A percentile compares a stretch with the other conserved stretches of the same genome.
Conservation (phyloP, 2,329 filamentous ascomycete genomes). For the Plectosphaerella sp. region DNA sequence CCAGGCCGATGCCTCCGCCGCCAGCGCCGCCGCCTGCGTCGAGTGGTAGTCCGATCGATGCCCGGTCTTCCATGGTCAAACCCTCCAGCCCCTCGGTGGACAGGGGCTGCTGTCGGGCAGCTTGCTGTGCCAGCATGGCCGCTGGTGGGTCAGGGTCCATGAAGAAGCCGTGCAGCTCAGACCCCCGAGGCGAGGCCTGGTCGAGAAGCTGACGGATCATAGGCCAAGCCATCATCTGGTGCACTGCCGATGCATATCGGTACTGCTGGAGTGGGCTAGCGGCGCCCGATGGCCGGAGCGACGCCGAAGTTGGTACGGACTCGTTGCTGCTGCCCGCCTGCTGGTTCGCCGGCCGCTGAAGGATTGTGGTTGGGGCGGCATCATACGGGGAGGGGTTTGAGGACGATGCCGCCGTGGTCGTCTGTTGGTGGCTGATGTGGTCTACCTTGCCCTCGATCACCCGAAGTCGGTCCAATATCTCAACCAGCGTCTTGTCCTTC, state of each 20-base stretch:
- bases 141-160: conserved; percentile 3
- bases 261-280: conserved; percentile 1
- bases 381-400: conserved; percentile 5
- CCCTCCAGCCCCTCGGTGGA: conserved; percentile 5
- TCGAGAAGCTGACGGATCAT: conserved; percentile 10
- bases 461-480: conserved; percentile 54
- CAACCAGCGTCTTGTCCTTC: conserved; percentile 59
- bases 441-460: conserved; percentile 54
- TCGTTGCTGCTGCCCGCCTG: conserved; percentile 3
- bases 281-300: conserved; percentile 10
- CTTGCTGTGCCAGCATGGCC: conserved; percentile 6
- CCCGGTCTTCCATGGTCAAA: not conserved
- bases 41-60: not conserved
- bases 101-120: not conserved
- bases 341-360: not conserved
- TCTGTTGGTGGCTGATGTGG: conserved; percentile 21
- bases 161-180: conserved; percentile 4
- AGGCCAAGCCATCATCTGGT: conserved; percentile 11
- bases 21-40: not conserved
- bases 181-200: conserved; percentile 3
- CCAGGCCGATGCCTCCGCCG: not conserved
- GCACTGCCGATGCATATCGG: conserved; percentile 6
- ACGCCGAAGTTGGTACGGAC: conserved; percentile 7
- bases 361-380: not conserved
- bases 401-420: conserved; percentile 9